These are phyloP conservation scores for Mycena citricolor DNA, from an alignment of 1,284 basidiomycete species.

Conservation along the genomic window DNA sequence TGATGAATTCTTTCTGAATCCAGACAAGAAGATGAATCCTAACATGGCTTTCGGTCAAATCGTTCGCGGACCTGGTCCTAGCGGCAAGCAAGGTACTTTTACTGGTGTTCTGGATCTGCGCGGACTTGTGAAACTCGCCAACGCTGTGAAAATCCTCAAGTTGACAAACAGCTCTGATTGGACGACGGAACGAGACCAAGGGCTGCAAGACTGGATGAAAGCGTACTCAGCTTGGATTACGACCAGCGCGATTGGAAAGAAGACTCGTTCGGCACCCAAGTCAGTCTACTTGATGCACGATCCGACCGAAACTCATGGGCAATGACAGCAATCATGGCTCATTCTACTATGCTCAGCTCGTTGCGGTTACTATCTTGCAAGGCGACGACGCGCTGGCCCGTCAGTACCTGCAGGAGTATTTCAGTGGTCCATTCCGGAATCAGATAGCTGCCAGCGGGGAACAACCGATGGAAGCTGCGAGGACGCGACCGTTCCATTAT, in stretches of 20 bases:
- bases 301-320: constrained; percentile 9
- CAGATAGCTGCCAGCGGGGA: constrained; percentile 58
- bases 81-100: constrained; percentile 46
- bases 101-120: constrained; percentile 60
- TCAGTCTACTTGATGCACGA: constrained; percentile 24
- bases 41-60: constrained; percentile 63
- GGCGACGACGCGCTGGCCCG: constrained; percentile 42
- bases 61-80: constrained; percentile 52
- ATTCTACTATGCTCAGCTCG: constrained; percentile 43
- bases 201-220: constrained; percentile 46
- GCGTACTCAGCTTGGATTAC: constrained; percentile 51
- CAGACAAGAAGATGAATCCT: constrained; percentile 57
- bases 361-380: constrained; percentile 37
- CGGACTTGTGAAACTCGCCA: constrained; percentile 53
- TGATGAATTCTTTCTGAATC: constrained; percentile 51
- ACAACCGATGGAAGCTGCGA: constrained; percentile 59
- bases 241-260: constrained; percentile 44
- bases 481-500: constrained; percentile 61
- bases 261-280: constrained; percentile 39
- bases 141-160: constrained; percentile 47
- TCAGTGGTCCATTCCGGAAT: constrained; percentile 44
- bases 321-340: constrained; percentile 52
- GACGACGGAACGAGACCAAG: constrained; percentile 41
- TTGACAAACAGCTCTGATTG: constrained; percentile 41
- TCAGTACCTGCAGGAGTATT: constrained; percentile 42